Evolutionary conservation across 352 stramenopile genomes (phyloP).

Genomic region (Blastocystis sp.): DNA sequence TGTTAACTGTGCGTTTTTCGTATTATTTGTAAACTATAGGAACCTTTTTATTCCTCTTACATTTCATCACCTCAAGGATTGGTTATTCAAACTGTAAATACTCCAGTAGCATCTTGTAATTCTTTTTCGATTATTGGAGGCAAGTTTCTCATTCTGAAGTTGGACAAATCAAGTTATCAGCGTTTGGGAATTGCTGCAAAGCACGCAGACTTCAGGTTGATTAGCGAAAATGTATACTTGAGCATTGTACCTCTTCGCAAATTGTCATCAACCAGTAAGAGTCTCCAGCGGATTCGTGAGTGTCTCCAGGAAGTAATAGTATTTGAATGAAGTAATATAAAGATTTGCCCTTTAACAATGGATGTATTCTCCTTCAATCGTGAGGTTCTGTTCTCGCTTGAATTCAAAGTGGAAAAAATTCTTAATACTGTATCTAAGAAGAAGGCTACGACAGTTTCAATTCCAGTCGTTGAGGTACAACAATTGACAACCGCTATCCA

Average conservation of each 20-base stretch:
- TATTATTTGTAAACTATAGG: not conserved
- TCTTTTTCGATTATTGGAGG: not conserved
- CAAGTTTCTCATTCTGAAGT: slow-evolving; percentile 10
- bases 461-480: not conserved
- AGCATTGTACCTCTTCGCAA: not conserved
- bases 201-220: not conserved
- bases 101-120: not conserved
- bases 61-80: not conserved
- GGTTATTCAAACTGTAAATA: not conserved
- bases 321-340: not conserved
- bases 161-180: not conserved
- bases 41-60: slow-evolving; percentile 44
- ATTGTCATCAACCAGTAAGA: not conserved
- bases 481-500: not conserved
- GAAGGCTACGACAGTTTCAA: not conserved
- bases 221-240: not conserved
- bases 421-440: not conserved
- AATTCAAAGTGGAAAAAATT: not conserved
- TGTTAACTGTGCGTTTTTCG: not conserved
- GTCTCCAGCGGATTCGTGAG: not conserved
- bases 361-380: not conserved
- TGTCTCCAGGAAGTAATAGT: not conserved
- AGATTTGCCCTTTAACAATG: slow-evolving; percentile 4
- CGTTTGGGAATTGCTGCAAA: not conserved
- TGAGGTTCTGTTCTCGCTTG: not conserved